Conservation (phyloP, 2,329 filamentous ascomycete species). For the Nemania diffusa region DNA sequence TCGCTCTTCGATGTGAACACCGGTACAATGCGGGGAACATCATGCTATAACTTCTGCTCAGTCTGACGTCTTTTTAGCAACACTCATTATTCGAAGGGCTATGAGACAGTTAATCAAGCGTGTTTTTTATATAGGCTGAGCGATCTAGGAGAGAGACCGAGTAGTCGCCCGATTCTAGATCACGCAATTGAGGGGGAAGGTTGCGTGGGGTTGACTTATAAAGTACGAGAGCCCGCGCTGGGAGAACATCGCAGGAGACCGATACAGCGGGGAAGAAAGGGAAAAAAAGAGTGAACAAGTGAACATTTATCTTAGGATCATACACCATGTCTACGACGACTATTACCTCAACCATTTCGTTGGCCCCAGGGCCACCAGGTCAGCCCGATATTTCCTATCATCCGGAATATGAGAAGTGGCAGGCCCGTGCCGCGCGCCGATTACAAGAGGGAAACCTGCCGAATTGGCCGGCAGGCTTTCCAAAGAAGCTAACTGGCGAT, state of each 20-base stretch:
- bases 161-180: slow-evolving; percentile 28
- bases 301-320: not conserved
- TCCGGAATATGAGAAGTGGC: slow-evolving; percentile 64
- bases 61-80: not conserved
- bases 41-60: slow-evolving; percentile 3
- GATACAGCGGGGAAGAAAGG: not conserved
- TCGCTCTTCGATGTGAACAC: not conserved
- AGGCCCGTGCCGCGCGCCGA: slow-evolving; percentile 59
- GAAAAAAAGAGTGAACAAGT: not conserved
- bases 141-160: not conserved
- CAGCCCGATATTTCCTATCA: slow-evolving; percentile 67
- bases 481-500: slow-evolving; percentile 57
- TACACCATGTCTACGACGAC: slow-evolving; percentile 33
- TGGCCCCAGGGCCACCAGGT: slow-evolving; percentile 49
- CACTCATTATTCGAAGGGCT: not conserved
- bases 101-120: not conserved
- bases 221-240: not conserved
- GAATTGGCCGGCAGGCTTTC: slow-evolving; percentile 60
- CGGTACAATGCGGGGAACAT: slow-evolving; percentile 26
- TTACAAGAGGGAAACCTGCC: slow-evolving; percentile 54
- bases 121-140: not conserved
- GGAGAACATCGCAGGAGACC: not conserved
- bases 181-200: slow-evolving; percentile 42
- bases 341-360: slow-evolving; percentile 41
- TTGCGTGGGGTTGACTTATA: slow-evolving; percentile 30